These are phyloP conservation scores for Leccinum griseonigrum DNA, from an alignment of 1,284 basidiomycete species.

Conservation along the genomic window DNA sequence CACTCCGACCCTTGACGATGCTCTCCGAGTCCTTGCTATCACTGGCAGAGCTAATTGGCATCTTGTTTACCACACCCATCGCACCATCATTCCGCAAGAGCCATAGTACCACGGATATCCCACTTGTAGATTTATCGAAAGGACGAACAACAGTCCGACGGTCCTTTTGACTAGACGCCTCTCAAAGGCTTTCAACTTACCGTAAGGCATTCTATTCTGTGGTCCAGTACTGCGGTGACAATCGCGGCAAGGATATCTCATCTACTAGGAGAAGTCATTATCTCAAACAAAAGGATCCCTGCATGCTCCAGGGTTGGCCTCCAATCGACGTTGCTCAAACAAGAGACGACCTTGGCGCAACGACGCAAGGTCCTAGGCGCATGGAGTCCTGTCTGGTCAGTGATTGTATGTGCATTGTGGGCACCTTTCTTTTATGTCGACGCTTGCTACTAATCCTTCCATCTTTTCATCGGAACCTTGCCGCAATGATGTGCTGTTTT, in stretches of 20 bases:
- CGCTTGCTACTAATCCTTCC: too few relatives aligned
- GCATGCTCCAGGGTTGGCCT: not conserved
- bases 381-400: too few relatives aligned
- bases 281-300: not conserved
- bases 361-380: too few relatives aligned
- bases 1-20: slow-evolving; percentile 8
- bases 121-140: slow-evolving; percentile 14
- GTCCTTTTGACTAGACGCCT: not conserved
- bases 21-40: slow-evolving; percentile 18
- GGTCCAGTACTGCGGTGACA: slow-evolving; percentile 1
- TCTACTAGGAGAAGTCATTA: slow-evolving; percentile 9
- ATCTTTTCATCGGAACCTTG: too few relatives aligned
- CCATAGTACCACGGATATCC: slow-evolving; percentile 5
- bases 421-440: too few relatives aligned
- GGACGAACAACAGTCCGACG: not conserved
- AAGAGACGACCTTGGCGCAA: too few relatives aligned
- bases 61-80: slow-evolving; percentile 28
- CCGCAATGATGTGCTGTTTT: too few relatives aligned
- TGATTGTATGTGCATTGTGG: too few relatives aligned
- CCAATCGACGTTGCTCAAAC: not conserved
- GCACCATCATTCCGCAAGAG: not conserved
- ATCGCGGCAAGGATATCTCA: slow-evolving; percentile 5
- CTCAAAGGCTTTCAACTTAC: slow-evolving; percentile 3
- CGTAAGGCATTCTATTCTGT: slow-evolving; percentile 13
- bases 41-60: slow-evolving; percentile 6